Percentiles rank a stretch among this genome's conserved stretches.
Conservation (phyloP, 768 basidiomycete species). For the Amanita exitialis region DNA sequence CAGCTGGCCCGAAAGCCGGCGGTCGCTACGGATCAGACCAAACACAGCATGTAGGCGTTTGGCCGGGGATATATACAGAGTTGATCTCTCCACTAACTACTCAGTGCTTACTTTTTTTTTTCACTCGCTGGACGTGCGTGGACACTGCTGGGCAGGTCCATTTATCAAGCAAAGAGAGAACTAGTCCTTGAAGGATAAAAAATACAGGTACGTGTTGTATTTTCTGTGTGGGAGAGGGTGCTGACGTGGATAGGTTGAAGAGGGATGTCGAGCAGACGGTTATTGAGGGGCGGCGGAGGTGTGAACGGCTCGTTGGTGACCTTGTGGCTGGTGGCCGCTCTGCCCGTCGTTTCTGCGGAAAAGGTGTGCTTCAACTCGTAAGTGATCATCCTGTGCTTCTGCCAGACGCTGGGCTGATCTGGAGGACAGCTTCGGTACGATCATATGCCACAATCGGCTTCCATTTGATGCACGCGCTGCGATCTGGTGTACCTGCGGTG, state of each 20-base stretch:
- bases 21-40: no score
- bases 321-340: conserved; percentile 11
- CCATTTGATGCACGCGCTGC: not conserved
- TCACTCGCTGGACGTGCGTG: not conserved
- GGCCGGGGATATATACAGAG: no score
- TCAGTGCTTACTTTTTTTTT: no score
- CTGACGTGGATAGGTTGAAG: conserved; percentile 3
- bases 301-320: no score
- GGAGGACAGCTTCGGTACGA: not conserved
- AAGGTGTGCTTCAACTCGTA: conserved; percentile 13
- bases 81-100: conserved; percentile 2
- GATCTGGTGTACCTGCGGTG: conserved; percentile 1
- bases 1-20: no score
- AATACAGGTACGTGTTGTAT: no score
- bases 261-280: not conserved
- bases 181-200: not conserved
- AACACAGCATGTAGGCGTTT: no score
- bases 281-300: not conserved
- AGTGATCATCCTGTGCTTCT: not conserved
- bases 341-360: conserved; percentile 16
- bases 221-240: not conserved
- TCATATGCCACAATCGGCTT: conserved; percentile 1
- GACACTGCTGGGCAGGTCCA: conserved; percentile 6
- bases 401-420: not conserved
- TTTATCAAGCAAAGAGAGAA: not conserved